phyloP scores from a whole-genome alignment of 176 grass and related monocot species.

The Musa schizocarpa region DNA sequence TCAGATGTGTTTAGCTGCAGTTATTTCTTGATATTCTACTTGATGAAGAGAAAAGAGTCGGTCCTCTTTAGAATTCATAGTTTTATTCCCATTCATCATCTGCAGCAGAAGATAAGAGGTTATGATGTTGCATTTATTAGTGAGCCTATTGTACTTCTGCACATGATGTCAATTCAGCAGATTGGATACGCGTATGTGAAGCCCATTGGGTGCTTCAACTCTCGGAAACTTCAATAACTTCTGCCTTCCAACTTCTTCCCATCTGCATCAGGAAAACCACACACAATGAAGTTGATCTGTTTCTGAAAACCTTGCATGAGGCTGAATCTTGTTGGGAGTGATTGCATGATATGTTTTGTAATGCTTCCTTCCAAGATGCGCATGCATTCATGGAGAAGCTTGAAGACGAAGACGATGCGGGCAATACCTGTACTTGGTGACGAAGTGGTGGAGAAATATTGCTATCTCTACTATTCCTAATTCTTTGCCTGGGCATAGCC shows the following conservation, averaged over 20 bases:
- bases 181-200: conserved; percentile 5
- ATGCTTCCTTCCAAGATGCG: too few species aligned
- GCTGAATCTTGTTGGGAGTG: neutral
- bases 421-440: conserved; percentile 12
- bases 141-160: neutral
- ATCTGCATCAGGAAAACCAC: neutral
- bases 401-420: too few species aligned
- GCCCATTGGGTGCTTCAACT: conserved; percentile 22
- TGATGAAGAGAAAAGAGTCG: neutral
- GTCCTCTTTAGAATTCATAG: neutral
- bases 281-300: neutral
- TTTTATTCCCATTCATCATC: neutral
- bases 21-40: too few species aligned
- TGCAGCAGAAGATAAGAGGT: neutral
- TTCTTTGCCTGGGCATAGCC: conserved; percentile 19
- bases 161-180: neutral
- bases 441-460: conserved; percentile 20
- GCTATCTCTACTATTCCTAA: conserved; percentile 8
- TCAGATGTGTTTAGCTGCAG: too few species aligned
- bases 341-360: neutral
- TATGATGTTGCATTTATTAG: too few species aligned
- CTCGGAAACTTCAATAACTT: conserved; percentile 19
- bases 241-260: conserved; percentile 16
- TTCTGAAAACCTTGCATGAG: neutral
- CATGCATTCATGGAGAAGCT: too few species aligned